Base-by-base conservation (phyloP, 148 eudicot species). In the Heliamphora exappendiculata region DNA sequence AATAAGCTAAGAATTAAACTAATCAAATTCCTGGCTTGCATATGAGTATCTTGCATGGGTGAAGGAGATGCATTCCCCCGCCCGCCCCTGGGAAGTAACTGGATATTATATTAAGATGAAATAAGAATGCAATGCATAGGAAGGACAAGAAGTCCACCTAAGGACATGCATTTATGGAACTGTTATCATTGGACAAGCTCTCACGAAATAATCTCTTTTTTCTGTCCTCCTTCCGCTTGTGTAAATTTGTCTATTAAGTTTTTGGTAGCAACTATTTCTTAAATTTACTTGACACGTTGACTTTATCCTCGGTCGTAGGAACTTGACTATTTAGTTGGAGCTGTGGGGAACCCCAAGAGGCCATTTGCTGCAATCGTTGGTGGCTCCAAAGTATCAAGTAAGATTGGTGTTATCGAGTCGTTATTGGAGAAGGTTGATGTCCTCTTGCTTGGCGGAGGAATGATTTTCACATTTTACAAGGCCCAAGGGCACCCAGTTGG, bases 281-380 rank as follows among this genome's bases (percentile, higher is more conserved):
- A 41, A 22, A 22, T 80, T 22, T 22, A 31, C 16, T 20, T 17
- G 60, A 50, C 58, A 49, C 33, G 39, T 70, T 50, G 70, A 5
- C 55, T 79, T 45, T 37, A 22, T 39, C 54, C 41, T 37, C 72
- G 75, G 13, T 78, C 17, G 47, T 70, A 94, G 98, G 98, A 91
- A 76, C 93, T 91, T 73, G 97, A 94, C 81, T 94, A 94, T 77
- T 87, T 94, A 51, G 95, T 85, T 75, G 97, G 95, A 67, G 97
- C 97, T 50, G 97, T 94, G 59, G 63, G 92, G 47, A 87, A 88
- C 69, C 97, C 95, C 20, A 89, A 91, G 87, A 90, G 80, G 82
- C 98, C 97, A 67, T 94, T 94, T 89, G 98, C 97, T 72, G 98
- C 98, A 4, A 89, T 94, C 74, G 91, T 94, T 81, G 98, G 98